Base-by-base conservation (phyloP, 164 flowering plant species). In the Nymphaea thermarum region DNA sequence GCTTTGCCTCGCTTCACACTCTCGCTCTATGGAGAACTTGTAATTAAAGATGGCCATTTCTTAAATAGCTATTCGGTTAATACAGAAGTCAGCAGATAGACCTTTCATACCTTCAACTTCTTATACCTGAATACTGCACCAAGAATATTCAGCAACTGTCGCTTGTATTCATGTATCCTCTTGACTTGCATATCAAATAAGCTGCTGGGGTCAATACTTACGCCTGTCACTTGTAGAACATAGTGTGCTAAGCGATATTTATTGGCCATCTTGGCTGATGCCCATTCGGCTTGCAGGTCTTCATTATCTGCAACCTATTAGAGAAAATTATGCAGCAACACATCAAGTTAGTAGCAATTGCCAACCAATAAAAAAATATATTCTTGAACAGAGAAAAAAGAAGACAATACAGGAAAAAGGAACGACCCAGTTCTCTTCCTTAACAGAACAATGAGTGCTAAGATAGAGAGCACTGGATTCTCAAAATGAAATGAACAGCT, bases 131-230 rank as follows among this genome's bases (percentile, higher is more conserved):
- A 90, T 64, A 91, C 77, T 63, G 84, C 87, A 67, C 94, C 90
- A 75, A 94, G 71, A 74, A 91, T 91, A 76, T 94, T 94, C 70
- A 94, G 68, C 67, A 94, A 82, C 78, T 94, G 99, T 71, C 99
- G 86, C 79, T 94, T 94, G 68, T 91, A 94, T 71, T 94, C 99
- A 67, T 94, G 98, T 72, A 94, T 94, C 65, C 99, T 90, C 81
- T 94, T 94, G 72, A 94, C 91, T 82, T 94, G 99, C 70, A 94
- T 91, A 83, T 94, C 99, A 81, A 91, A 94, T 57, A 94, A 83
- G 71, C 86, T 88, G 68, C 82, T 84, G 36, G 98, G 88, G 80
- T 94, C 91, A 71, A 94, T 85, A 71, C 62, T 78, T 44, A 75
- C 86, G 66, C 96, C 99, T 3, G 96, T 91, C 67, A 82, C 96